Conservation (phyloP, 192 early-diverging fungal genomes). For the Dimargaris cristalligena region DNA sequence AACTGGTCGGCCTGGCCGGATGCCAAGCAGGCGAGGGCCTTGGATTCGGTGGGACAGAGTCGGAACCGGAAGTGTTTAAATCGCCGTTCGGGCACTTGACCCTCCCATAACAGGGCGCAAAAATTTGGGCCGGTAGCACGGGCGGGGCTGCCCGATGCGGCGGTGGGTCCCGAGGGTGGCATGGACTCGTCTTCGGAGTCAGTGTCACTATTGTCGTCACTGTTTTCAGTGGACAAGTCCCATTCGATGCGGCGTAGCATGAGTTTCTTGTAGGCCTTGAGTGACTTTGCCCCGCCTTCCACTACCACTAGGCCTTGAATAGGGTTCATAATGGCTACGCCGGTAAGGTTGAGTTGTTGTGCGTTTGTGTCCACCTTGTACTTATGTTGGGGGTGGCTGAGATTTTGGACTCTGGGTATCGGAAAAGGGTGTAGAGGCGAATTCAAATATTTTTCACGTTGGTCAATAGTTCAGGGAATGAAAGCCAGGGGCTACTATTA, state of each 20-base stretch:
- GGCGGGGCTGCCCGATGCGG: not conserved
- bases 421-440: too few relatives aligned
- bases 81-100: slow-evolving; percentile 52
- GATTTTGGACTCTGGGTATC: slow-evolving; percentile 51
- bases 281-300: slow-evolving; percentile 78
- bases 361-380: slow-evolving; percentile 91
- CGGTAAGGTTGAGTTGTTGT: slow-evolving; percentile 66
- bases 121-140: slow-evolving; percentile 42
- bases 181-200: slow-evolving; percentile 19
- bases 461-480: too few relatives aligned
- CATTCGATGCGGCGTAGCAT: slow-evolving; percentile 94
- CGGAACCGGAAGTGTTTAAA: slow-evolving; percentile 66
- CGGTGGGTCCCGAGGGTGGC: too few relatives aligned
- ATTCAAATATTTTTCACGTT: too few relatives aligned
- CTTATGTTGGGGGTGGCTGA: slow-evolving; percentile 62
- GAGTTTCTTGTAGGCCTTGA: slow-evolving; percentile 88
- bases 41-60: slow-evolving; percentile 51
- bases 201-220: slow-evolving; percentile 19
- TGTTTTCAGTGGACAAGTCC: slow-evolving; percentile 33
- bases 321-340: slow-evolving; percentile 54
- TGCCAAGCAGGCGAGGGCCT: slow-evolving; percentile 53
- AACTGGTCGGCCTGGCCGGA: slow-evolving; percentile 58
- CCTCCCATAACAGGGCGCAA: slow-evolving; percentile 91
- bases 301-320: slow-evolving; percentile 70
- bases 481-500: too few relatives aligned